Percentiles rank a stretch among this genome's conserved stretches.
Conservation (phyloP, 176 grass and related monocot genomes). For the Bromus sterilis region DNA sequence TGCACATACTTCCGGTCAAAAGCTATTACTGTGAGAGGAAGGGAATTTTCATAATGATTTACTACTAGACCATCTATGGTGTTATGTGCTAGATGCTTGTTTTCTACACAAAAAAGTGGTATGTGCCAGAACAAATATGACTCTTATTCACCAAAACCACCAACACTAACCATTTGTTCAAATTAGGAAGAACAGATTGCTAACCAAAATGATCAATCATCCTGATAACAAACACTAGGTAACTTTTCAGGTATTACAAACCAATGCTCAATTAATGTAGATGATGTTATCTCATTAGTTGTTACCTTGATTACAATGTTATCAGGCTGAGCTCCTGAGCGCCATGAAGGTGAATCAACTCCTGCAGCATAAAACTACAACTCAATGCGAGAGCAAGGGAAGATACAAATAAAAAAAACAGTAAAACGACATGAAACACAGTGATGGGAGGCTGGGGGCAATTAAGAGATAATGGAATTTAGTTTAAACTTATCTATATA, state of each 20-base stretch:
- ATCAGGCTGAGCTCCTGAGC: constrained; percentile 46
- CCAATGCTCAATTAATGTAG: background rate
- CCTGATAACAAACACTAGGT: background rate
- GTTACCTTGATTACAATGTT: constrained; percentile 93
- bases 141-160: constrained; percentile 1
- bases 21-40: background rate
- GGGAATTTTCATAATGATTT: background rate
- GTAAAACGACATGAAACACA: background rate
- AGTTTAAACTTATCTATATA: background rate
- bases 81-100: background rate
- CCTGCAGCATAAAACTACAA: constrained; percentile 51
- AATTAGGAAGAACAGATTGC: background rate
- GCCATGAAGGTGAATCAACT: constrained; percentile 92
- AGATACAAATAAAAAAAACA: background rate
- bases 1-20: background rate
- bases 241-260: background rate
- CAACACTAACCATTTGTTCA: background rate
- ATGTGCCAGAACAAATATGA: background rate
- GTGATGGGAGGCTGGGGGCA: background rate
- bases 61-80: background rate
- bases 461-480: background rate
- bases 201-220: background rate
- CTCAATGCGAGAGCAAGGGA: constrained; percentile 15
- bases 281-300: constrained; percentile 7
- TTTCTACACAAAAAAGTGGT: background rate